Base-by-base conservation (phyloP, 768 basidiomycete species). In the Rhizopogon roseolus region DNA sequence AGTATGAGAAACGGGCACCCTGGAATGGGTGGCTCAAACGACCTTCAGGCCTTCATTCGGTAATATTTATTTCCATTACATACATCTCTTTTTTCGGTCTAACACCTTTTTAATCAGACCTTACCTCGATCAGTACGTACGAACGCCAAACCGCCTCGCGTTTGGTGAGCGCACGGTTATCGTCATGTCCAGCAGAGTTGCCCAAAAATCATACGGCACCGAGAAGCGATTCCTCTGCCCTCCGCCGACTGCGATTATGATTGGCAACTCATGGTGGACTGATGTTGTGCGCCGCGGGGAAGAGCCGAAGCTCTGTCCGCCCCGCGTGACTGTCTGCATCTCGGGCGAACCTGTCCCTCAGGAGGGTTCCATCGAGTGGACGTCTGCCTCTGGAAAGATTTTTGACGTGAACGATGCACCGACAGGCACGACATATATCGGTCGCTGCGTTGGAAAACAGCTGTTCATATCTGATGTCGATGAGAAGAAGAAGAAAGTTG, bases 131-230 rank as follows among this genome's bases (percentile, higher is more conserved):
- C 87, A 90, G 61, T 98, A 93, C 66, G 81, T 94, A 49, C 81
- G 85, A 34, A 82, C 93, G 19, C 77, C 83, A 38, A 96, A 96
- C 66, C 81, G 94, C 29, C 80, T 97, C 43, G 89, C 88, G 1
- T 88, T 88, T 62, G 96, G 96, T 49, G 96, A 98, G 68, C 84
- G 93, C 45, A 93, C 93, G 4, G 83, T 98, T 56, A 89, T 98
- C 56, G 89, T 98, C 62, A 94, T 97, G 90, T 95, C 93, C n/a
- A 93, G 90, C 66, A 93, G 90, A 65, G 94, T 98, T 29, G 96
- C 93, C 3, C 96, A 98, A 76, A 96, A 98, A 66, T 93, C 91
- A 8, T 98, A 98, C 66, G 95, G 94, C 37, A 93, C 88, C 16
- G 95, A 98, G 70, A 97, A 97, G 70, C 81, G 95, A 41, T 96